Conservation (phyloP, 148 eudicot genomes). For the Camellia sinensis region DNA sequence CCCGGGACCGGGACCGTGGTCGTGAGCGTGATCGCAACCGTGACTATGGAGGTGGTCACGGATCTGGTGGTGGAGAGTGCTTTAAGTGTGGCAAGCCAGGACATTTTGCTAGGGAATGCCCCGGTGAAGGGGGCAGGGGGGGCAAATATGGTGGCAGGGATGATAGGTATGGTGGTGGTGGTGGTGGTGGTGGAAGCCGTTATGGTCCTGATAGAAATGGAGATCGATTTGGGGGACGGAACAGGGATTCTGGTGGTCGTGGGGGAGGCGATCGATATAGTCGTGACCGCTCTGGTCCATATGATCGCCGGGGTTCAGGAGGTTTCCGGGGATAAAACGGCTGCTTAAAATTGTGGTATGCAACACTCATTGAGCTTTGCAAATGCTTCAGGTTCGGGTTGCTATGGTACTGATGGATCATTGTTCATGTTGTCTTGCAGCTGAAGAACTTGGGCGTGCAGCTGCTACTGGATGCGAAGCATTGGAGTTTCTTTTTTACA, state of each 20-base stretch:
- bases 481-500: neutral
- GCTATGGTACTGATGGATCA: neutral
- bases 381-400: slow-evolving; percentile 1
- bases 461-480: slow-evolving; percentile 9
- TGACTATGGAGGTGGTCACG: slow-evolving; percentile 63
- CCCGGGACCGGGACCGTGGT: slow-evolving; percentile 45
- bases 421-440: slow-evolving; percentile 34
- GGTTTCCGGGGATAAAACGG: slow-evolving; percentile 36
- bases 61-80: slow-evolving; percentile 79
- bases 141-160: slow-evolving; percentile 72
- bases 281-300: slow-evolving; percentile 96
- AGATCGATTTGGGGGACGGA: slow-evolving; percentile 62
- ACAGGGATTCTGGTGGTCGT: slow-evolving; percentile 67
- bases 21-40: slow-evolving; percentile 31
- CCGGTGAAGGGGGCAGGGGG: slow-evolving; percentile 47
- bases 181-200: slow-evolving; percentile 48
- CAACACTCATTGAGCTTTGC: neutral
- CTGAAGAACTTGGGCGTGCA: slow-evolving; percentile 36
- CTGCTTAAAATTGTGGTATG: slow-evolving; percentile 12
- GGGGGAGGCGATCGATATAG: slow-evolving; percentile 68
- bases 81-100: slow-evolving; percentile 67
- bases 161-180: slow-evolving; percentile 43
- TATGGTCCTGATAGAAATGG: slow-evolving; percentile 79
- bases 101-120: slow-evolving; percentile 63
- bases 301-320: slow-evolving; percentile 65